These are phyloP conservation scores for Stagonosporopsis tanaceti DNA, from an alignment of 2,329 filamentous ascomycete genomes.

Conservation along the genomic window DNA sequence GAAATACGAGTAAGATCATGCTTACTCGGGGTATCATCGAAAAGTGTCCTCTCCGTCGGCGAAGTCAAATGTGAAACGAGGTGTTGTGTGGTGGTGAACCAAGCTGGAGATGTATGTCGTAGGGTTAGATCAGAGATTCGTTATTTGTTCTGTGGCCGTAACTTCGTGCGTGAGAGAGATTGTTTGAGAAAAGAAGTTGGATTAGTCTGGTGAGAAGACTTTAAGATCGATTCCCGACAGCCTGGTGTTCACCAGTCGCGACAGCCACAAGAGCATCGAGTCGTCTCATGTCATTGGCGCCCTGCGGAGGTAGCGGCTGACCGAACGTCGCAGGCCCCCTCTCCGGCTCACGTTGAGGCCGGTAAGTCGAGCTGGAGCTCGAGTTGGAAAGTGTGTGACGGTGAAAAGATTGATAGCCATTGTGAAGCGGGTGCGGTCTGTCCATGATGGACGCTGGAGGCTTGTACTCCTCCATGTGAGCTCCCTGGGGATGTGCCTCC, in stretches of 20 bases:
- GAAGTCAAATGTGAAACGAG: conserved; percentile 23
- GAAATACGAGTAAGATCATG: conserved; percentile 29
- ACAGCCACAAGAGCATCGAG: conserved; percentile 71
- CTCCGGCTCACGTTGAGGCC: conserved; percentile 43
- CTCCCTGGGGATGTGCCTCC: conserved; percentile 53
- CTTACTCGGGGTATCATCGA: conserved; percentile 45
- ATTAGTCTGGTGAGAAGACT: neutral
- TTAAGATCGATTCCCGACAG: conserved; percentile 40
- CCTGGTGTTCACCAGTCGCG: conserved; percentile 64
- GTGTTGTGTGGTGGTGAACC: conserved; percentile 24
- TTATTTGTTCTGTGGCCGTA: conserved; percentile 30
- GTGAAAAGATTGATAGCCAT: conserved; percentile 40
- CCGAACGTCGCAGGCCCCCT: conserved; percentile 40
- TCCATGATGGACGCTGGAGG: conserved; percentile 47
- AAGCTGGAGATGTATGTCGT: conserved; percentile 26
- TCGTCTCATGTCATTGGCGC: conserved; percentile 60
- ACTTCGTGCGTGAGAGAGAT: conserved; percentile 28
- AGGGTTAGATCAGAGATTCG: conserved; percentile 28
- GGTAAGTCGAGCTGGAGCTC: conserved; percentile 35
- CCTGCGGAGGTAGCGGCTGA: conserved; percentile 46
- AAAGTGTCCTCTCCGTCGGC: conserved; percentile 36
- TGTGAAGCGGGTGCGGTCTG: conserved; percentile 45
- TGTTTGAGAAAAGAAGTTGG: conserved; percentile 3
- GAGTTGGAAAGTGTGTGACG: conserved; percentile 38
- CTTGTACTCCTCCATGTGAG: conserved; percentile 53